These are phyloP conservation scores for Antrodiella citrinella DNA, from an alignment of 768 basidiomycete genomes.

Conservation along the genomic window DNA sequence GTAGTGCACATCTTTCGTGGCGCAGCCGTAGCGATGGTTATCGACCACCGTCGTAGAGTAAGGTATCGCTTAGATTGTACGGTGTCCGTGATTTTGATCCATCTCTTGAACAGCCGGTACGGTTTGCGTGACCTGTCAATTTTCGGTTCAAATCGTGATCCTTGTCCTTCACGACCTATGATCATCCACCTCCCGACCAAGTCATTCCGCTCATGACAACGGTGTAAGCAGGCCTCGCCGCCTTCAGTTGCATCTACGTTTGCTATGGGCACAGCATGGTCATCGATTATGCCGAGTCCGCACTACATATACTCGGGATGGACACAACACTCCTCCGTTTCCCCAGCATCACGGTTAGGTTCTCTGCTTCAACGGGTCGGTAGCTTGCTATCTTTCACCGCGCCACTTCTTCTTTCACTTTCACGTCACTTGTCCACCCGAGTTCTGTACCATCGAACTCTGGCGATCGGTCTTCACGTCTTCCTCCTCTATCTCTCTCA, in stretches of 20 bases:
- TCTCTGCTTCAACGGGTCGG: neutral
- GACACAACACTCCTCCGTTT: neutral
- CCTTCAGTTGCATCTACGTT: too few relatives aligned
- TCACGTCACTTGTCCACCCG: neutral
- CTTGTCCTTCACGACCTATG: slow-evolving; percentile 18
- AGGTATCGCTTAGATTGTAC: slow-evolving; percentile 14
- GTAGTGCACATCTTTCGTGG: neutral
- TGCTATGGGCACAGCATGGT: neutral
- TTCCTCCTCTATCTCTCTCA: neutral
- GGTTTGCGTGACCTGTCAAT: neutral
- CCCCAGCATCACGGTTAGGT: neutral
- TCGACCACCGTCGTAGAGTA: neutral
- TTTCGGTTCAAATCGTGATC: slow-evolving; percentile 10
- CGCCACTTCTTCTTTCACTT: neutral
- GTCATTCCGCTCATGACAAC: neutral
- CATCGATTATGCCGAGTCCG: neutral
- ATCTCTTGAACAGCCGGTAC: neutral
- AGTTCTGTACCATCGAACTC: neutral
- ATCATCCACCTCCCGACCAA: slow-evolving; percentile 3
- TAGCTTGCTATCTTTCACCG: neutral
- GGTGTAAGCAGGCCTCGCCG: neutral
- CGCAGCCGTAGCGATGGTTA: neutral
- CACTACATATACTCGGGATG: neutral
- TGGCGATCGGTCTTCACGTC: neutral
- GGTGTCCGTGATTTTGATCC: neutral